Percentiles rank a stretch among this genome's conserved stretches.
Conservation (phyloP, 1,139 yeast genomes). For the Casaregolazyma lundiana region DNA sequence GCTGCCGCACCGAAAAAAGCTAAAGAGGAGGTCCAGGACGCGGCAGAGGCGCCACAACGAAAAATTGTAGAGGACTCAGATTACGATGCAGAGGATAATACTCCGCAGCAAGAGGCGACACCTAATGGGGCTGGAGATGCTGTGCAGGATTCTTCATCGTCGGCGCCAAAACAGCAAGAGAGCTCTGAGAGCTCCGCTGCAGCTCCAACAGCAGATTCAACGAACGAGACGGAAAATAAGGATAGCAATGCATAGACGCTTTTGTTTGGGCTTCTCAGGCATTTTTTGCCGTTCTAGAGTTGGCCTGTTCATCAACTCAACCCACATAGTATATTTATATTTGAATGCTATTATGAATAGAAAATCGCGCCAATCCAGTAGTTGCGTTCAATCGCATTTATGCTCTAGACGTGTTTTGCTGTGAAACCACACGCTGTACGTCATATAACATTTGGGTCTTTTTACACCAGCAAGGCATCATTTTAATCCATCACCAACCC, state of each 20-base stretch:
- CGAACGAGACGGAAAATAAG: constrained; percentile 1
- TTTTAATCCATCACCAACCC: no score
- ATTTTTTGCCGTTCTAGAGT: no score
- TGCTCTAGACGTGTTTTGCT: no score
- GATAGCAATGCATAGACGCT: background rate
- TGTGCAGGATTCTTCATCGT: no score
- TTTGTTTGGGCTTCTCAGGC: no score
- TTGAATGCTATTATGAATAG: no score
- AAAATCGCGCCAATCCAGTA: no score
- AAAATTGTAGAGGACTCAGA: constrained; percentile 79
- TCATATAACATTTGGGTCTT: no score
- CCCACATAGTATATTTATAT: background rate
- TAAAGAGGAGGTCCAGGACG: constrained; percentile 16
- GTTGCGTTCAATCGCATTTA: no score
- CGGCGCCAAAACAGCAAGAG: background rate
- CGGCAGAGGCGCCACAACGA: constrained; percentile 65
- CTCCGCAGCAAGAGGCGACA: background rate
- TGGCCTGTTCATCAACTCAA: background rate
- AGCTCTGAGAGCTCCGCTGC: constrained; percentile 9
- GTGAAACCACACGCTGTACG: no score
- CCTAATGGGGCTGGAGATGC: background rate
- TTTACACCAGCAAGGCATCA: no score
- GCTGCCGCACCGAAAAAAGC: constrained; percentile 2
- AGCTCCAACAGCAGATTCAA: constrained; percentile 1
- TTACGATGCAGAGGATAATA: constrained; percentile 59